Percentiles rank a stretch among this genome's conserved stretches.
These are phyloP conservation scores for Candida argentea DNA, from an alignment of 805 yeast species.

Conservation along the genomic window DNA sequence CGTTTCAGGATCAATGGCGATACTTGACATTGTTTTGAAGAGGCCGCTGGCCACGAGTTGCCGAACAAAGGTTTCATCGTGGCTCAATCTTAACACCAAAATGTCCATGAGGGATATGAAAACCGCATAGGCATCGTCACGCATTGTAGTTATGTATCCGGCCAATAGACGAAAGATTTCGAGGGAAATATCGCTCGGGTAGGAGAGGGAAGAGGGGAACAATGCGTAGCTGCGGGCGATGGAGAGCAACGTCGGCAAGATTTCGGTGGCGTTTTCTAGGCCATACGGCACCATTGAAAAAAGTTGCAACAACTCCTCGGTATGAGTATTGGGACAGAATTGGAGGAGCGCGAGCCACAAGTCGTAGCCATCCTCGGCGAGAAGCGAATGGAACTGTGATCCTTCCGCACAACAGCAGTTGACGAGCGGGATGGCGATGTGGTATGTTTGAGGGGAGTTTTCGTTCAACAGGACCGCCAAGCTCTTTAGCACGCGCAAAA, in stretches of 20 bases:
- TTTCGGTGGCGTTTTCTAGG: conserved; percentile 63
- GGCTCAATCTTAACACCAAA: conserved; percentile 23
- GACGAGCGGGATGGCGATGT: conserved; percentile 57
- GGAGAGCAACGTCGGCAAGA: conserved; percentile 52
- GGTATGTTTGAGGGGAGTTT: conserved; percentile 38
- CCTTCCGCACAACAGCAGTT: conserved; percentile 47
- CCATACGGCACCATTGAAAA: conserved; percentile 49
- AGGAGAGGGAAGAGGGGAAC: too few species aligned
- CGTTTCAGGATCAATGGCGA: conserved; percentile 32
- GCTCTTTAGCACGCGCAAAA: conserved; percentile 46
- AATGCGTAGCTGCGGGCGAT: conserved; percentile 56
- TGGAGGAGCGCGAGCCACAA: conserved; percentile 68
- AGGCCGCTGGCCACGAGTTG: conserved; percentile 35
- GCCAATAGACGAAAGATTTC: conserved; percentile 41
- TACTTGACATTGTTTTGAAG: conserved; percentile 31
- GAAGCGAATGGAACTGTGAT: conserved; percentile 34
- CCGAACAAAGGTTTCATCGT: conserved; percentile 16
- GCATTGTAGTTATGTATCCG: conserved; percentile 45
- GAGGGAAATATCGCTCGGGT: conserved; percentile 31
- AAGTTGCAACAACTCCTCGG: conserved; percentile 30
- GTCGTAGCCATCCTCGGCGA: conserved; percentile 82
- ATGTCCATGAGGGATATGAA: conserved; percentile 47
- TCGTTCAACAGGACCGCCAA: conserved; percentile 46
- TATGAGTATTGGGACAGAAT: conserved; percentile 38
- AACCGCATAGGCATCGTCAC: conserved; percentile 60